Evolutionary conservation across 176 grass and related monocot species (phyloP).

Genomic region (Bromus sterilis): DNA sequence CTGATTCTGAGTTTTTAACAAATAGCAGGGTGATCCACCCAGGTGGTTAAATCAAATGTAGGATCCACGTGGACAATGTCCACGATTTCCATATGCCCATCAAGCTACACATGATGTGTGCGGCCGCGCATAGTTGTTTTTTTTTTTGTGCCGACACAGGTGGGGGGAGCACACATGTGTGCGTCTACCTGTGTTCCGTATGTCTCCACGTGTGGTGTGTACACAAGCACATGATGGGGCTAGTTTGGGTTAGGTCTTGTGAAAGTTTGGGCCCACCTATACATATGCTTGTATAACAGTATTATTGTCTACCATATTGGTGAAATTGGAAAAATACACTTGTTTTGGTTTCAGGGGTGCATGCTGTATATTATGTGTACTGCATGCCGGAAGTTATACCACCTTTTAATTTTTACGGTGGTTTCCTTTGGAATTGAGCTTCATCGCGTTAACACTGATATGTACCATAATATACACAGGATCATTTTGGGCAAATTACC

Average conservation of each 20-base stretch:
- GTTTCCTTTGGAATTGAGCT: conserved; percentile 13
- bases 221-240: neutral
- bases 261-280: neutral
- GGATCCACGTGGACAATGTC: neutral
- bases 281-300: neutral
- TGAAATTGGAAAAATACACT: conserved; percentile 11
- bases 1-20: neutral
- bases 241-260: conserved; percentile 3
- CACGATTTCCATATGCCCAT: neutral
- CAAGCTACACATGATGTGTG: neutral
- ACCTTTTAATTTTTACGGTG: conserved; percentile 3
- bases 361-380: neutral
- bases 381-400: conserved; percentile 8
- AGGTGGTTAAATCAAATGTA: neutral
- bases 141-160: neutral
- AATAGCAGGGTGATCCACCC: neutral
- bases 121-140: neutral
- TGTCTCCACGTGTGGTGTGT: neutral
- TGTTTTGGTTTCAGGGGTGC: neutral
- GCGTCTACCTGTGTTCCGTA: neutral
- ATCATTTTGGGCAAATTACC: conserved; percentile 87
- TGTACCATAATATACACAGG: conserved; percentile 63
- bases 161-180: neutral
- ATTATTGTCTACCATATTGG: neutral
- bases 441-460: conserved; percentile 38